Evolutionary conservation across 371 early-diverging fungal species (phyloP).

Genomic region (Mucor plumbeus): DNA sequence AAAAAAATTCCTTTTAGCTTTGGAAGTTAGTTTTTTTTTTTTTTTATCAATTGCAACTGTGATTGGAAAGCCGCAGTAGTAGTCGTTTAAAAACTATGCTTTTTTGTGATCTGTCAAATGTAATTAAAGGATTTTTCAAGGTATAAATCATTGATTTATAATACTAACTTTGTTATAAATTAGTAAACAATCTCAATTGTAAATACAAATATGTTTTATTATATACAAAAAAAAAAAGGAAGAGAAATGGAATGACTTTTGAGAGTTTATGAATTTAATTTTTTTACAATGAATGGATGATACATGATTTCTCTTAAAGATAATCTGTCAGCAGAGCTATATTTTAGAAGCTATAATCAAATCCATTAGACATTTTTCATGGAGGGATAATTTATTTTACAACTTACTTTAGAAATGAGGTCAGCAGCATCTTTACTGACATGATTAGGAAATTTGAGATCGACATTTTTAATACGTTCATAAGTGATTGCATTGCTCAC

Average conservation of each 20-base stretch:
- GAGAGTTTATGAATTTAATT: neutral
- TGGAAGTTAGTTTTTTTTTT: no score
- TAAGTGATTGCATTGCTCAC: conserved; percentile 69
- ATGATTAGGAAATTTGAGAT: conserved; percentile 82
- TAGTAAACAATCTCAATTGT: no score
- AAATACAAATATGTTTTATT: neutral
- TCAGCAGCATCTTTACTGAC: conserved; percentile 89
- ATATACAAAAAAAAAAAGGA: neutral
- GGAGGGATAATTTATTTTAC: neutral
- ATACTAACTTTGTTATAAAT: no score
- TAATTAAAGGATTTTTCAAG: no score
- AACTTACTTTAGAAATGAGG: conserved; percentile 78
- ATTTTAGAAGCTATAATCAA: conserved; percentile 66
- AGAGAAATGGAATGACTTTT: neutral
- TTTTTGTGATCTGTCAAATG: no score
- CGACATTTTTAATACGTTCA: conserved; percentile 82
- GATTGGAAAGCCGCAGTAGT: neutral
- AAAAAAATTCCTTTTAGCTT: neutral
- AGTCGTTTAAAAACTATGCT: neutral
- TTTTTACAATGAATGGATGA: conserved; percentile 23
- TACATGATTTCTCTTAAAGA: conserved; percentile 71
- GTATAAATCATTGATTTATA: no score
- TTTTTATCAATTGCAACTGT: neutral
- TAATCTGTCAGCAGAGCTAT: conserved; percentile 79
- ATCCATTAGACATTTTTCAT: neutral